Base-by-base conservation (phyloP, 2,329 filamentous ascomycete species). In the Aureobasidium sp. region DNA sequence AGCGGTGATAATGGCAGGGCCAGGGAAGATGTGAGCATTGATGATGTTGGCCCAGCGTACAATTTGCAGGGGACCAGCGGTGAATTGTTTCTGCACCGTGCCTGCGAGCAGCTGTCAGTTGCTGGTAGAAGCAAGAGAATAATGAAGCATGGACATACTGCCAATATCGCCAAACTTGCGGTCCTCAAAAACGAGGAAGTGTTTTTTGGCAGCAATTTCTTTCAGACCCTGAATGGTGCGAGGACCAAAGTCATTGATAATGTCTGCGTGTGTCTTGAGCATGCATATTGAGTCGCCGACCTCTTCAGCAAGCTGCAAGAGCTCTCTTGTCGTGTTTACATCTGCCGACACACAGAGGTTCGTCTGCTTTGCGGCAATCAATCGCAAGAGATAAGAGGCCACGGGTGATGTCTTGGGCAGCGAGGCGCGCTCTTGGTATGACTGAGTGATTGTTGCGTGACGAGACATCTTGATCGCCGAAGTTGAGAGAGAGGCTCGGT, bases 261-360 rank as follows among this genome's bases (percentile, higher is more conserved):
- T 84, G 71, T 86, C 84, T 61, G 82, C 83, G 68, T 85, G 82
- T 5, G 84, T 82, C 71, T 85, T 84, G 61, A 86, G 75, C 32
- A 86, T 72, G 66, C 82, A 84, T 62, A 86, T 85, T 64, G 81
- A 79, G 66, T 85, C 82, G 63, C 84, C 84, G 17, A 85, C 77
- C 39, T 84, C 79, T 65, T 83, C 79, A 34, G 83, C 83, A 10
- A 86, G 73, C 47, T 76, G 75, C 20, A 86, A 71, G 20, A 86
- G 77, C 66, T 82, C 77, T 57, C 78, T 77, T 12, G 82, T 82
- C 52, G 78, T 84, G 53, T 78, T 80, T 64, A 86, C 80, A 66
- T 83, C 82, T 62, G 83, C 82, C 26, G 83, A 84, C 15, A 83
- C 76, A 65, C 80, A 82, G 39, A 81, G 74, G 64, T 82, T 82